Percentiles rank a stretch among this genome's conserved stretches.
phyloP scores from a whole-genome alignment of 1,284 basidiomycete species.

The Austroboletus niveus region DNA sequence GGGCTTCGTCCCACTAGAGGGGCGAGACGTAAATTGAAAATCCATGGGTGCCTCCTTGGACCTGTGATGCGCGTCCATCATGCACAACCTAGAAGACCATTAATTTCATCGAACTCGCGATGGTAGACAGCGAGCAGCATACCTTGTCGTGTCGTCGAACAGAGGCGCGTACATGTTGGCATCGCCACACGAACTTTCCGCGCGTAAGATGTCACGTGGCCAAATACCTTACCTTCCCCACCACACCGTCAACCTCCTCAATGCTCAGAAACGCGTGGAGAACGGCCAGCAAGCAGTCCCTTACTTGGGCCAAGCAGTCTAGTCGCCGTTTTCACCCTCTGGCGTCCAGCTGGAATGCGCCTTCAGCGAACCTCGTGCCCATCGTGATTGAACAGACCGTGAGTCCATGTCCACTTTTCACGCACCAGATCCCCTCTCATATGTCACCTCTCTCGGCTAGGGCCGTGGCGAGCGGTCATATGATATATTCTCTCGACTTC shows the following conservation, averaged over 20 bases:
- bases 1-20: constrained; percentile 48
- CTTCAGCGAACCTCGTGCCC: constrained; percentile 69
- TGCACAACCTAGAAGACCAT: neutral
- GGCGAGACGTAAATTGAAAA: constrained; percentile 63
- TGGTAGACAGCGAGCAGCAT: neutral
- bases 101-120: neutral
- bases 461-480: constrained; percentile 91
- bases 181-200: constrained; percentile 7
- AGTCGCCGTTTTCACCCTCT: constrained; percentile 50
- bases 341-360: constrained; percentile 42
- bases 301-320: constrained; percentile 11
- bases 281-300: constrained; percentile 18
- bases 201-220: constrained; percentile 24
- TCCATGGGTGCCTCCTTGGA: constrained; percentile 84
- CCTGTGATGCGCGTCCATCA: constrained; percentile 36
- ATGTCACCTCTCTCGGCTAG: constrained; percentile 39
- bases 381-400: constrained; percentile 94
- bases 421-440: constrained; percentile 11
- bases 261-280: constrained; percentile 29
- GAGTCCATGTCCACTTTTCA: constrained; percentile 23
- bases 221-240: constrained; percentile 1
- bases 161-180: constrained; percentile 8
- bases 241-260: constrained; percentile 4
- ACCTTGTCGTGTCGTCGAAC: constrained; percentile 17
- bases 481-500: constrained; percentile 89